These are phyloP conservation scores for Cercospora janseana DNA, from an alignment of 2,329 filamentous ascomycete genomes.

Conservation along the genomic window DNA sequence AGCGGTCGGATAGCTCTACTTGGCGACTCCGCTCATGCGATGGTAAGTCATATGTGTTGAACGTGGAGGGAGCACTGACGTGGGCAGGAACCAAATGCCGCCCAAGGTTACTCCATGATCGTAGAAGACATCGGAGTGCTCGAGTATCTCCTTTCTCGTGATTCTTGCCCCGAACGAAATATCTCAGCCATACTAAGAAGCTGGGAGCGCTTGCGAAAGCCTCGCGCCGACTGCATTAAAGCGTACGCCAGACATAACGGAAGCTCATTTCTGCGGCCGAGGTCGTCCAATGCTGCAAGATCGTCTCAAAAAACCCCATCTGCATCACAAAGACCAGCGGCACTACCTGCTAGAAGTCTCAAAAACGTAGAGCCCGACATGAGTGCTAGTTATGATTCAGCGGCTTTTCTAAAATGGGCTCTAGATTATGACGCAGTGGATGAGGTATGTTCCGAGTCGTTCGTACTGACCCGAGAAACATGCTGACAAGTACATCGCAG, in stretches of 20 bases:
- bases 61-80: neutral
- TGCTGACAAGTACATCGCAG: too few species aligned
- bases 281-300: neutral
- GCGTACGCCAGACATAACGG: constrained; percentile 15
- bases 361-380: constrained; percentile 1
- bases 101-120: constrained; percentile 21
- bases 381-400: constrained; percentile 12
- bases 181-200: constrained; percentile 9
- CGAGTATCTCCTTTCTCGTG: constrained; percentile 14
- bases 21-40: constrained; percentile 18
- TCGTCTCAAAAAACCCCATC: neutral
- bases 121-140: constrained; percentile 19
- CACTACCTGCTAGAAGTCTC: neutral
- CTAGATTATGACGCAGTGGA: constrained; percentile 17
- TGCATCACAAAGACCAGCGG: too few species aligned
- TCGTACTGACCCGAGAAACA: too few species aligned
- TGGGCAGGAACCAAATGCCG: constrained; percentile 11
- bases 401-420: constrained; percentile 12
- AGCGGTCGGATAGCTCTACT: constrained; percentile 14
- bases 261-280: neutral
- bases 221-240: constrained; percentile 17
- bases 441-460: constrained; percentile 16
- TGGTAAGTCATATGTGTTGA: neutral
- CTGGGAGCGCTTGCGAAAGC: constrained; percentile 15
- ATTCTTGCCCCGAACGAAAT: neutral